These are phyloP conservation scores for Dentiscutata heterogama DNA, from an alignment of 371 early-diverging fungal genomes.

Conservation along the genomic window DNA sequence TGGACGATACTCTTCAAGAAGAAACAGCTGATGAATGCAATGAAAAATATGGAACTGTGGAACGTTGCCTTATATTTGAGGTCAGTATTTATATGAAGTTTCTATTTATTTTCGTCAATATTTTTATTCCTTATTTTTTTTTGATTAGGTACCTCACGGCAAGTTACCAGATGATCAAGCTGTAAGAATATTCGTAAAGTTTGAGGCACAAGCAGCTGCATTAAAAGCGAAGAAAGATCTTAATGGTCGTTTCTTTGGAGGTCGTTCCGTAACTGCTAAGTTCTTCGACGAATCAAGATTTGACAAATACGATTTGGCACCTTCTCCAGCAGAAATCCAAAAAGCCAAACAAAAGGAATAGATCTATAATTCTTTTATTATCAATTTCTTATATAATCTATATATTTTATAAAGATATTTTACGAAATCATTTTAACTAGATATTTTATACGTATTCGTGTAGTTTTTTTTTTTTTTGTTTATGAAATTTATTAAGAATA, in stretches of 20 bases:
- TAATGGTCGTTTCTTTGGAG: constrained; percentile 83
- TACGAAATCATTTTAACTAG: no score
- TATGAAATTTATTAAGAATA: no score
- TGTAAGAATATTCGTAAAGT: constrained; percentile 80
- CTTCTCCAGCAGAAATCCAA: constrained; percentile 57
- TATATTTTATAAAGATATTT: no score
- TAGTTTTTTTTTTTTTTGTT: no score
- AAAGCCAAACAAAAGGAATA: constrained; percentile 16
- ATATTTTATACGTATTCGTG: no score
- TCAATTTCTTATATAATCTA: no score
- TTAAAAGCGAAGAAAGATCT: constrained; percentile 68
- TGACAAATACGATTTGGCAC: constrained; percentile 67
- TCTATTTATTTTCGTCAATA: not conserved
- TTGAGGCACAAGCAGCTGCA: constrained; percentile 62
- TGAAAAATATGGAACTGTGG: constrained; percentile 77
- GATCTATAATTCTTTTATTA: not conserved
- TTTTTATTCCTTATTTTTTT: not conserved
- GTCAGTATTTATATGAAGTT: constrained; percentile 49
- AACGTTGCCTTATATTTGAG: constrained; percentile 75
- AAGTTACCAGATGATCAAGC: constrained; percentile 68
- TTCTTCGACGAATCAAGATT: constrained; percentile 66
- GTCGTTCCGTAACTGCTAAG: constrained; percentile 70
- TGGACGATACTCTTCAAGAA: constrained; percentile 76
- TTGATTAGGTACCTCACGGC: constrained; percentile 58
- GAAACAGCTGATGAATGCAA: constrained; percentile 82